Percentiles rank a stretch among this genome's conserved stretches.
Evolutionary conservation across 2,329 filamentous ascomycete genomes (phyloP).

Genomic region (Gliomastix tumulicola): DNA sequence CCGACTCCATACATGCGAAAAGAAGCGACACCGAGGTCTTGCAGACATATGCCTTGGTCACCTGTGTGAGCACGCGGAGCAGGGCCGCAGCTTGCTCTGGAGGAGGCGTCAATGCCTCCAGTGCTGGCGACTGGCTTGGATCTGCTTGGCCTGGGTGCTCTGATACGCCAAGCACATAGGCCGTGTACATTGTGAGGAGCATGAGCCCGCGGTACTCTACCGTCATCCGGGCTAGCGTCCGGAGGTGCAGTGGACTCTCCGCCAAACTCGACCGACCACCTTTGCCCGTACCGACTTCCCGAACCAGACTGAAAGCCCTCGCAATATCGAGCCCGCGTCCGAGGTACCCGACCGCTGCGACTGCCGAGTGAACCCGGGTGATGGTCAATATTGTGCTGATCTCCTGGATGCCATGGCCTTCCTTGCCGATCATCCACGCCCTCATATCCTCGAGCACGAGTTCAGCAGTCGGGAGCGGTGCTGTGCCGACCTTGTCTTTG

Average conservation of each 20-base stretch:
- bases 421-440: conserved; percentile 57
- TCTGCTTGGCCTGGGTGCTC: conserved; percentile 30
- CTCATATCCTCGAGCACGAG: conserved; percentile 58
- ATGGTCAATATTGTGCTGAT: conserved; percentile 64
- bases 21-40: conserved; percentile 41
- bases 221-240: conserved; percentile 48
- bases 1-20: conserved; percentile 53
- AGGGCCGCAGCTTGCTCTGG: conserved; percentile 29
- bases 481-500: conserved; percentile 68
- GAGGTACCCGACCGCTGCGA: conserved; percentile 43
- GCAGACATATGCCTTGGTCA: conserved; percentile 53
- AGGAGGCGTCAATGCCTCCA: conserved; percentile 22
- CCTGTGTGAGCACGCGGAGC: conserved; percentile 50
- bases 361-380: conserved; percentile 51
- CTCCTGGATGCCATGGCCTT: conserved; percentile 61
- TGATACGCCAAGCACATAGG: conserved; percentile 45
- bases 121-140: conserved; percentile 8
- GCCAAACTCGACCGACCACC: conserved; percentile 37
- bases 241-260: conserved; percentile 49
- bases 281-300: conserved; percentile 39
- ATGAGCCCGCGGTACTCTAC: conserved; percentile 49
- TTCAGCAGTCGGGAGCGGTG: conserved; percentile 64
- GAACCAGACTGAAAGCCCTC: conserved; percentile 49
- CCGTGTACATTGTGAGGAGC: conserved; percentile 46
- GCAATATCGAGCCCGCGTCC: conserved; percentile 50